Percentiles rank a stretch among this genome's conserved stretches.
Evolutionary conservation across 176 grass and related monocot genomes (phyloP).

Genomic region (bread wheat (Triticum aestivum)): DNA sequence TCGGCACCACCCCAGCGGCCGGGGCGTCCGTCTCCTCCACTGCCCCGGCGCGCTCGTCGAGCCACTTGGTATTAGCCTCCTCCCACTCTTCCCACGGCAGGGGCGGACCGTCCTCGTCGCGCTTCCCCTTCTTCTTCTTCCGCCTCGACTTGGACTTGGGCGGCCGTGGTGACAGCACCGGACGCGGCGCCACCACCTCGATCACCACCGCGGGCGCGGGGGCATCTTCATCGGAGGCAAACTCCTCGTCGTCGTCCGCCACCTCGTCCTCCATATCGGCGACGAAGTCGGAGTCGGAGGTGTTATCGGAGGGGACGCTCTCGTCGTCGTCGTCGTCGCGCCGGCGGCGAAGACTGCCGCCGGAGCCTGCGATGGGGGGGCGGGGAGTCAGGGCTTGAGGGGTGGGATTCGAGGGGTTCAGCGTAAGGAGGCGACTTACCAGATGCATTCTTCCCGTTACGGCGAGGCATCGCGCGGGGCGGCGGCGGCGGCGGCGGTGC

Average conservation of each 20-base stretch:
- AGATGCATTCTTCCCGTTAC: background rate
- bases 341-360: conserved; percentile 28
- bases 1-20: background rate
- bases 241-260: conserved; percentile 29
- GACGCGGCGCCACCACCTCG: background rate
- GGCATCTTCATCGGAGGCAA: conserved; percentile 21
- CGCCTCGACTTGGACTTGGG: background rate
- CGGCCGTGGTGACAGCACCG: background rate
- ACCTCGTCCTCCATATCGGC: conserved; percentile 1
- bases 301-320: conserved; percentile 17
- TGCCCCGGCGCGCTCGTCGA: conserved; percentile 21
- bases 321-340: conserved; percentile 13
- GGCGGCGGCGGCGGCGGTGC: conserved; percentile 31
- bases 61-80: conserved; percentile 55
- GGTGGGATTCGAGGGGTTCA: background rate
- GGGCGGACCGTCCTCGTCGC: background rate
- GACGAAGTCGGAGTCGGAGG: conserved; percentile 48
- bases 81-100: conserved; percentile 74
- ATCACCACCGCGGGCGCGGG: background rate
- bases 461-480: conserved; percentile 29
- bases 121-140: conserved; percentile 28
- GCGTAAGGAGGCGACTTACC: background rate
- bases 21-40: background rate
- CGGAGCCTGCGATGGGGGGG: conserved; percentile 25
- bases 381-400: background rate